phyloP scores from a whole-genome alignment of 139 green algal genomes.

The Protoeuglena noctilucae region DNA sequence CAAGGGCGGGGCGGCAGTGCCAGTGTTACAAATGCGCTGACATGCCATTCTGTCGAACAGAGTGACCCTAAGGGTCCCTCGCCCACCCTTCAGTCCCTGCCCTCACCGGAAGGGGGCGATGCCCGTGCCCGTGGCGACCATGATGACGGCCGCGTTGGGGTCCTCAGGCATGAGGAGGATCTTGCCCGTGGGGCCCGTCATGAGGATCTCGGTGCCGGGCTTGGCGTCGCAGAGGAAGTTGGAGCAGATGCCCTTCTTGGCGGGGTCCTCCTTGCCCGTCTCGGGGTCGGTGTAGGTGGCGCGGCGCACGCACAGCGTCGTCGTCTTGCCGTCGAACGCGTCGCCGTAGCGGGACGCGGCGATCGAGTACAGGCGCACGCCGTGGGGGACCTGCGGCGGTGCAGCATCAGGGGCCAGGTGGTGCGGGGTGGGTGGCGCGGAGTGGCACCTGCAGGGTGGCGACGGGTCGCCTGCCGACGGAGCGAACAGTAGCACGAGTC shows the following conservation, averaged over 20 bases:
- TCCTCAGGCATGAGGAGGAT: constrained; percentile 82
- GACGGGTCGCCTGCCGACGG: no score
- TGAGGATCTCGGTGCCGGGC: constrained; percentile 75
- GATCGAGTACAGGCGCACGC: constrained; percentile 96
- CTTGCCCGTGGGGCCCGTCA: constrained; percentile 96
- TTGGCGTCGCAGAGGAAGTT: constrained; percentile 96
- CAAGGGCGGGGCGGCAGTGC: no score
- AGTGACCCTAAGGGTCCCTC: no score
- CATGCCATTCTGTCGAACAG: no score
- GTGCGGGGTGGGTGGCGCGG: background rate
- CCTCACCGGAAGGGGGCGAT: constrained; percentile 97
- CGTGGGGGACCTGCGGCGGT: constrained; percentile 35
- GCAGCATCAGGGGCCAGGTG: background rate
- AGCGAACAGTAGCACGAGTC: no score
- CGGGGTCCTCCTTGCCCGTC: constrained; percentile 72
- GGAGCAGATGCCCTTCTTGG: constrained; percentile 97
- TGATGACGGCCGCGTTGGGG: constrained; percentile 77
- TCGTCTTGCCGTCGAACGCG: constrained; percentile 84
- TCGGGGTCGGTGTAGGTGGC: constrained; percentile 57
- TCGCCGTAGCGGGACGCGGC: constrained; percentile 91
- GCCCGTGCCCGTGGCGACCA: constrained; percentile 95
- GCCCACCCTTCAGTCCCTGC: no score
- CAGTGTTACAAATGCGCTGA: no score
- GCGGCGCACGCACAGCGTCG: constrained; percentile 89
- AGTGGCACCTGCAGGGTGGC: no score